A percentile compares a stretch with the other conserved stretches of the same genome.
Evolutionary conservation across 2,329 filamentous ascomycete species (phyloP).

Genomic region (Diplodia intermedia): DNA sequence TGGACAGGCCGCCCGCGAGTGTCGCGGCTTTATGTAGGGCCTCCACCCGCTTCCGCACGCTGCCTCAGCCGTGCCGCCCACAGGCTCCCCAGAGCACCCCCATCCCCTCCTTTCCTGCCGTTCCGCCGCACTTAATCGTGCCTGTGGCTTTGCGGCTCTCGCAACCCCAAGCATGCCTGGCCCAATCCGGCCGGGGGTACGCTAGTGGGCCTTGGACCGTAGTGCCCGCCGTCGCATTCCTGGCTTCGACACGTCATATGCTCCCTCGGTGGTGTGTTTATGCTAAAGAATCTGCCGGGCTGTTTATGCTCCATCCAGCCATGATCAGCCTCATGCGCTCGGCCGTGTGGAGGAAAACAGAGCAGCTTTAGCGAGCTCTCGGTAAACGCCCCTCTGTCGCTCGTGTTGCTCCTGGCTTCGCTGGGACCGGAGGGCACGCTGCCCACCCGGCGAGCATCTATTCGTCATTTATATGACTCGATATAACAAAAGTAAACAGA

Average conservation of each 20-base stretch:
- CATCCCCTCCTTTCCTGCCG: slow-evolving; percentile 4
- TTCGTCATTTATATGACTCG: background rate
- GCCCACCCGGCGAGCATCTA: background rate
- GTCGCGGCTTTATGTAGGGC: slow-evolving; percentile 9
- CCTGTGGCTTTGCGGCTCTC: slow-evolving; percentile 24
- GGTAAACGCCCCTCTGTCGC: background rate
- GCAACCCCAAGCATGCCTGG: background rate
- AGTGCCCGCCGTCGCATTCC: slow-evolving; percentile 18
- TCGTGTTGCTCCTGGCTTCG: background rate
- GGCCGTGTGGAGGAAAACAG: background rate
- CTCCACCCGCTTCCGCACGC: slow-evolving; percentile 3
- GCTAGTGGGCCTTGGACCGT: background rate
- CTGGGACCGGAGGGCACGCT: background rate
- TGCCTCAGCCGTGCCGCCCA: background rate
- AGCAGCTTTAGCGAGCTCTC: background rate
- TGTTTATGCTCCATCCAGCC: slow-evolving; percentile 4
- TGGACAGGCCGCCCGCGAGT: slow-evolving; percentile 21
- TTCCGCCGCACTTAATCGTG: slow-evolving; percentile 21
- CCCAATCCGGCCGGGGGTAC: background rate
- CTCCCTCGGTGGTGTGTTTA: slow-evolving; percentile 11
- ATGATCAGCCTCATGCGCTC: slow-evolving; percentile 15
- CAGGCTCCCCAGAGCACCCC: background rate
- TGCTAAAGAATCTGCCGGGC: slow-evolving; percentile 14
- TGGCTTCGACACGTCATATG: slow-evolving; percentile 14
- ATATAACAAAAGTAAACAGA: slow-evolving; percentile 9